Evolutionary conservation across 768 basidiomycete species (phyloP).

Genomic region (Boletus subparvulus): DNA sequence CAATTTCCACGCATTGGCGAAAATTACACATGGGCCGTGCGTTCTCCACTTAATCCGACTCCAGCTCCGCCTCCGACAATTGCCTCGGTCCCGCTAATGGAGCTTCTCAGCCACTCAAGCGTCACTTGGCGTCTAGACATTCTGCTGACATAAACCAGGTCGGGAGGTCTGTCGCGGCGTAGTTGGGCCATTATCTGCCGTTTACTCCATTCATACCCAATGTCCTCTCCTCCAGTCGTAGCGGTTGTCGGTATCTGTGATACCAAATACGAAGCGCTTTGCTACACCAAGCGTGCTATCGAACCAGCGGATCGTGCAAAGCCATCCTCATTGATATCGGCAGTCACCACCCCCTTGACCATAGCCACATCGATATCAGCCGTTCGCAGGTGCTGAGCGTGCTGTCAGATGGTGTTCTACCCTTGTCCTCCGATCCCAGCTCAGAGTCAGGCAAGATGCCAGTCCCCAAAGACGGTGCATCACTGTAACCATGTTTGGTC

Average conservation of each 20-base stretch:
- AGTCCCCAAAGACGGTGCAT: conserved; percentile 2
- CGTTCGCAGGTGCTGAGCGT: conserved; percentile 20
- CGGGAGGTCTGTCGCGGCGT: too few species aligned
- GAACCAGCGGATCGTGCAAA: conserved; percentile 11
- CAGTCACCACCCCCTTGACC: conserved; percentile 14
- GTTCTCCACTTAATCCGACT: conserved; percentile 18
- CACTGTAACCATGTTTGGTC: conserved; percentile 31
- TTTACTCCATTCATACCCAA: neutral
- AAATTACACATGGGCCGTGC: too few species aligned
- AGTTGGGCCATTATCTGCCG: too few species aligned
- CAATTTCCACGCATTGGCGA: too few species aligned
- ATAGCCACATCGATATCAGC: conserved; percentile 20
- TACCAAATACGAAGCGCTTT: conserved; percentile 26
- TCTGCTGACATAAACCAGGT: neutral
- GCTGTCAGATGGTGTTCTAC: neutral
- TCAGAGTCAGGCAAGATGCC: neutral
- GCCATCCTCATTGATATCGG: conserved; percentile 31
- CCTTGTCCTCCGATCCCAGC: conserved; percentile 4
- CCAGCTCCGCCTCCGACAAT: conserved; percentile 30
- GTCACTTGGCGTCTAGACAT: conserved; percentile 21
- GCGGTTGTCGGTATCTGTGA: conserved; percentile 31
- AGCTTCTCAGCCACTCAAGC: conserved; percentile 13
- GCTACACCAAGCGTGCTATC: conserved; percentile 21
- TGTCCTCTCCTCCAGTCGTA: conserved; percentile 15
- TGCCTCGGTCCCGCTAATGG: conserved; percentile 16